Evolutionary conservation across 495 filamentous ascomycete species (phyloP).

Genomic region (Chlorociboria aeruginascens): DNA sequence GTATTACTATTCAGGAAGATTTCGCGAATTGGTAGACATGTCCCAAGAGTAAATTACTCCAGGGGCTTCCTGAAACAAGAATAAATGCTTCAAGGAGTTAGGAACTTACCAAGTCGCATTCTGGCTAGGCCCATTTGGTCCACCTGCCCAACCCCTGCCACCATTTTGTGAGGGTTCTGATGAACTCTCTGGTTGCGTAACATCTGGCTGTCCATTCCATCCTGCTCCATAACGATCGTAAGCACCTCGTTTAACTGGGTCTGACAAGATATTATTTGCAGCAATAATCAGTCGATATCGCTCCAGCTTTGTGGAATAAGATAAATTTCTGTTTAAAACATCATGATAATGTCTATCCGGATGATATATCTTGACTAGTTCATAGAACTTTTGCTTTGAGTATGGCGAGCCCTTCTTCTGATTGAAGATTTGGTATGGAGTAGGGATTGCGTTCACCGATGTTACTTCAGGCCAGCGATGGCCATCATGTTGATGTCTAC

Average conservation of each 20-base stretch:
- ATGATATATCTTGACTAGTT: conserved; percentile 91
- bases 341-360: conserved; percentile 51
- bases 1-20: too few relatives aligned
- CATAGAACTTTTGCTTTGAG: conserved; percentile 70
- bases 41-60: too few relatives aligned
- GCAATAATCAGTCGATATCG: conserved; percentile 79
- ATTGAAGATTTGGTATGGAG: conserved; percentile 84
- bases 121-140: conserved; percentile 45
- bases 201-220: conserved; percentile 48
- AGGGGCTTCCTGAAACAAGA: too few relatives aligned
- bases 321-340: conserved; percentile 21
- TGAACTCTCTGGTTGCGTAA: conserved; percentile 7
- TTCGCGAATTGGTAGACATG: too few relatives aligned
- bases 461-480: conserved; percentile 23
- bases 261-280: conserved; percentile 83
- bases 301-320: conserved; percentile 53
- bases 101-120: conserved; percentile 98
- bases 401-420: conserved; percentile 53
- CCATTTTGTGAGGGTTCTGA: conserved; percentile 23
- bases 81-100: too few relatives aligned
- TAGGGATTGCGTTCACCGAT: conserved; percentile 37
- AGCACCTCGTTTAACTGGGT: conserved; percentile 60
- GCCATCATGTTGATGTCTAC: conserved; percentile 11
- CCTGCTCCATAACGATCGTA: conserved; percentile 78
- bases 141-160: conserved; percentile 33